Evolutionary conservation across 2,329 filamentous ascomycete species (phyloP), one percentile per base, ranked within the genome.

Genomic region (Leptosphaerulina australis): DNA sequence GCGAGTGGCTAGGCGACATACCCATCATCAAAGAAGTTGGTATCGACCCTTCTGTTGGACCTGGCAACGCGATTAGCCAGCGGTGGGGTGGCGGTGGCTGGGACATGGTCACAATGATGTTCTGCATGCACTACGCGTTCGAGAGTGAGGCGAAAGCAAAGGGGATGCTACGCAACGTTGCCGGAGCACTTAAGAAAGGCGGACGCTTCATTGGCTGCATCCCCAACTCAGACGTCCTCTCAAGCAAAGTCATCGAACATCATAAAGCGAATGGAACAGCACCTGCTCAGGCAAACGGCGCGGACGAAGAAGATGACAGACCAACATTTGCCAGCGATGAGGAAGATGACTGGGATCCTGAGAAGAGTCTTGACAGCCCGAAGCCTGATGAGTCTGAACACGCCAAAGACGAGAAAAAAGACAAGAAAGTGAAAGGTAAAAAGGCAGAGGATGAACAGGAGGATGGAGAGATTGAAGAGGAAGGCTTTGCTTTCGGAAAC

Each of bases 61-160:
- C 78, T 0, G 80, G 79, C 18, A 74, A 80, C 25, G 78, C 81
- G 62, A 77, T 77, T 76, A 88, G 85, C 73, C 68, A 71, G 58
- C 86, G 84, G 29, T 86, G 83, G 75, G 84, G 84, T 44, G 88
- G 88, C 46, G 92, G 93, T 30, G 78, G 78, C 3, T 99, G 97
- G 64, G 94, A 99, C 70, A 89, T 97, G 31, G 93, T 99, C 56
- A 91, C 88, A 68, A 96, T 96, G 84, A 99, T 99, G 94, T 99
- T 99, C 74, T 95, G 91, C 66, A 94, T 99, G 86, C 94, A 99
- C 76, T 99, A 99, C 72, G 92, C 94, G 5, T 99, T 97, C 63
- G 94, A 97, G 77, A 90, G 81, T 43, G 93, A 99, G 72, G 83
- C 85, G 37, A 95, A 96, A 73, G 91, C 93, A 2, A 85, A 91